Evolutionary conservation across 2,329 filamentous ascomycete species (phyloP), one percentile per base, ranked within the genome.

Genomic region (Berkeleyomyces basicola): DNA sequence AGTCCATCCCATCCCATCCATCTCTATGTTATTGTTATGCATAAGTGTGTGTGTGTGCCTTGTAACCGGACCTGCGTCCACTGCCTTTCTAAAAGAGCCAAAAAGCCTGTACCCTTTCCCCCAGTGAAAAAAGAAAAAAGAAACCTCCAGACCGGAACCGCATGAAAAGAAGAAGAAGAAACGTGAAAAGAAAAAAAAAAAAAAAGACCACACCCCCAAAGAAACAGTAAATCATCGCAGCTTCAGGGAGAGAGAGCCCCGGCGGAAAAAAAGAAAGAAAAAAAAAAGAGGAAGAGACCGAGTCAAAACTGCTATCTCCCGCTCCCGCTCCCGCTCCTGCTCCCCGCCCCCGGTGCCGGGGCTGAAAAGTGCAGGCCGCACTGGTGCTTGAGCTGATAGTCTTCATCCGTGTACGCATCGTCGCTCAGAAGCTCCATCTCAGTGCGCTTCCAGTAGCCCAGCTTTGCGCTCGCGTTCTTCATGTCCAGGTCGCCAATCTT

Each of bases 401-500:
- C 61, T 23, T 62, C 71, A 4, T 73, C 72, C n/a, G 73, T 75
- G 67, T 93, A 92, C 78, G 85, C 92, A 14, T 86, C 87, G 10
- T 79, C 82, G 1, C 81, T 74, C 58, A 87, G 80, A 63, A 92
- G 74, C 33, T 78, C 75, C 60, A 73, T 72, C 72, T 93, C 88
- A 53, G 80, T 78, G 14, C 75, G 73, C 65, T 77, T 77, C 88
- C 88, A 93, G 69, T 87, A 85, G 53, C 76, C 76, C 63, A 83
- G 76, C 71, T 92, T 91, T 61, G 79, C 79, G 0, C 74, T 74
- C 7, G 80, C 78, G 63, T 84, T 85, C 74, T 93, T 93, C 68
- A 87, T 79, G 72, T 93, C 88, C 51, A 92, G 78, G 69, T 93
- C 88, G 1, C 85, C 87, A 7, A 93, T 67, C 51, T 72, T 69